phyloP scores from a whole-genome alignment of 352 stramenopile genomes.

The Phytopythium montanum region DNA sequence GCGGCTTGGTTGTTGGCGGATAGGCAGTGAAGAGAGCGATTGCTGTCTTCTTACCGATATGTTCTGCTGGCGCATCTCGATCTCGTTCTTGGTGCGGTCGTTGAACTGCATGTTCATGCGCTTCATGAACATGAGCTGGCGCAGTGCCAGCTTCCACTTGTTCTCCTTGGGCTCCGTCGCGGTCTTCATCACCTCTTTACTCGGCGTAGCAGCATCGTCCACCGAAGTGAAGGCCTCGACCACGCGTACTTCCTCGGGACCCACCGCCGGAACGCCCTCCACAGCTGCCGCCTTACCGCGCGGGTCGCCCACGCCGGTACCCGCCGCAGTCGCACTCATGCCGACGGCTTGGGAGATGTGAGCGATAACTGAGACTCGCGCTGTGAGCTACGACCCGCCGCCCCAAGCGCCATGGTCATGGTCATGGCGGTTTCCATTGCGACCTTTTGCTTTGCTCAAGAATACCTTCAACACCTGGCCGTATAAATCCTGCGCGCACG shows the following conservation, averaged over 20 bases:
- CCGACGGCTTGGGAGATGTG: neutral
- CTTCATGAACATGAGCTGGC: conserved; percentile 84
- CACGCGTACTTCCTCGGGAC: conserved; percentile 5
- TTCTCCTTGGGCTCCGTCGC: conserved; percentile 26
- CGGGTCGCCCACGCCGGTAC: neutral
- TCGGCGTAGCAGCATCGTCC: neutral
- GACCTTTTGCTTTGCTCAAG: neutral
- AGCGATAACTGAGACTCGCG: neutral
- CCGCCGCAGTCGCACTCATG: neutral
- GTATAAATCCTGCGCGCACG: no score
- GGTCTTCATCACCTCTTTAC: neutral
- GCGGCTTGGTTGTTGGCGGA: no score
- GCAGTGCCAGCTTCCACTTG: conserved; percentile 74
- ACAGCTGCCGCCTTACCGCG: neutral
- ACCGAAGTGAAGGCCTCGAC: conserved; percentile 5
- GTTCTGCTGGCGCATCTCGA: conserved; percentile 72
- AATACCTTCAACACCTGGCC: conserved; percentile 5
- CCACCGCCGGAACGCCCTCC: neutral
- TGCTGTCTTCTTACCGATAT: conserved; percentile 42
- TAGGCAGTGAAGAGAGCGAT: neutral
- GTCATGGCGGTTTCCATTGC: neutral
- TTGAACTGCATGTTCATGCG: conserved; percentile 81
- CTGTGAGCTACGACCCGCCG: neutral
- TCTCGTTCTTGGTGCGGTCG: conserved; percentile 72
- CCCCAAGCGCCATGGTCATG: neutral